A percentile compares a stretch with the other conserved stretches of the same genome.
Evolutionary conservation across 164 flowering plant species (phyloP).

Genomic region (Amborella trichopoda): DNA sequence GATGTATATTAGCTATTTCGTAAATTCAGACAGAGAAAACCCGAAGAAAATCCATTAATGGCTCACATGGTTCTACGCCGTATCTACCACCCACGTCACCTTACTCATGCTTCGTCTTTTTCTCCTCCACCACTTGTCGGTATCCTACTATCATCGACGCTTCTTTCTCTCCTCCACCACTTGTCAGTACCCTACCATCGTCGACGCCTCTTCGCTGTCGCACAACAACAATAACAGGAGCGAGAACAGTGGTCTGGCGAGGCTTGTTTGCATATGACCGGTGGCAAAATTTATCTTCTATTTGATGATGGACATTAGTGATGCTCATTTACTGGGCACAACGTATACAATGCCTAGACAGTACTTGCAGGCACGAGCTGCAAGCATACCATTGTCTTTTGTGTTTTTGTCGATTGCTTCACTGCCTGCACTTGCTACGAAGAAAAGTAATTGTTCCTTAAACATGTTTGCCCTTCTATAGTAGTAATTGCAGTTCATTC

Average conservation of each 20-base stretch:
- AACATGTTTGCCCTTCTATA: too few species aligned
- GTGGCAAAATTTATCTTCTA: slow-evolving; percentile 84
- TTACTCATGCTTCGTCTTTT: slow-evolving; percentile 24
- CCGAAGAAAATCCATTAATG: too few species aligned
- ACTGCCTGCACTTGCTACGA: slow-evolving; percentile 40
- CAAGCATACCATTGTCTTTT: slow-evolving; percentile 37
- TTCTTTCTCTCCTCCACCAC: slow-evolving; percentile 8
- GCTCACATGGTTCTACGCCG: too few species aligned
- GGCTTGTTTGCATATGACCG: slow-evolving; percentile 37
- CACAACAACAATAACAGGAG: slow-evolving; percentile 65
- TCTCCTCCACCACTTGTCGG: slow-evolving; percentile 53
- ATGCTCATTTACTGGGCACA: slow-evolving; percentile 45
- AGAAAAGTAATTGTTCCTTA: too few species aligned
- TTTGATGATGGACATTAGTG: slow-evolving; percentile 62
- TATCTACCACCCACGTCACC: too few species aligned
- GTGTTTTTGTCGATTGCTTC: slow-evolving; percentile 90
- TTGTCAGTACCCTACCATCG: slow-evolving; percentile 15
- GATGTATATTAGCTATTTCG: too few species aligned
- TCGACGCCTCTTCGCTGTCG: slow-evolving; percentile 23
- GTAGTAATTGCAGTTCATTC: too few species aligned
- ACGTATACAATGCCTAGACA: slow-evolving; percentile 72
- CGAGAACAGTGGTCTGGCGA: slow-evolving; percentile 59
- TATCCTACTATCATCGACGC: slow-evolving; percentile 16
- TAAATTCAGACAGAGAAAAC: too few species aligned
- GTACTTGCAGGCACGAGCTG: slow-evolving; percentile 75